Conservation (phyloP, 306 rosid genomes). For the Albizia julibrissin region DNA sequence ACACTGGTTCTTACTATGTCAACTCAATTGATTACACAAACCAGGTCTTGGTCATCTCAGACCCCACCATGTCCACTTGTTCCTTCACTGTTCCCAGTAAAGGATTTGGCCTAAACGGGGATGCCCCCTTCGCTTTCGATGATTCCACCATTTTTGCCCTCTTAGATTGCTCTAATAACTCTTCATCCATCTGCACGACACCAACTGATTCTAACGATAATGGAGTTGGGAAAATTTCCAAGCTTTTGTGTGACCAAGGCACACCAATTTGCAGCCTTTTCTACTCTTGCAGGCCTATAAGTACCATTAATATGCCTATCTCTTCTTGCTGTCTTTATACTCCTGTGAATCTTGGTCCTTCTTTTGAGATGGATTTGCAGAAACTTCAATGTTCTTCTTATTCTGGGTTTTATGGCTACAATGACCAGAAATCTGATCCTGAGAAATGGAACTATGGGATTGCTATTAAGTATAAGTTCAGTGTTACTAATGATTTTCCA, state of each 20-base stretch:
- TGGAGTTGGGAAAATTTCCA: constrained; percentile 36
- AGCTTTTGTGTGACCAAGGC: constrained; percentile 62
- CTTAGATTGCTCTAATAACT: not conserved
- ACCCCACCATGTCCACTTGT: constrained; percentile 16
- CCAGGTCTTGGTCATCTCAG: constrained; percentile 6
- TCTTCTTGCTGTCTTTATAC: constrained; percentile 81
- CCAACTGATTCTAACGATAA: constrained; percentile 14
- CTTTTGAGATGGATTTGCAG: constrained; percentile 80
- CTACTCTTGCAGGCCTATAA: constrained; percentile 69
- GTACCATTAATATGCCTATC: constrained; percentile 58
- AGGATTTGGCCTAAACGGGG: constrained; percentile 13
- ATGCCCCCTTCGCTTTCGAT: not conserved
- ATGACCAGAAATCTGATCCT: constrained; percentile 64
- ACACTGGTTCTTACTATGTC: constrained; percentile 7
- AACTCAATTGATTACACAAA: constrained; percentile 3
- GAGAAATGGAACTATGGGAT: constrained; percentile 87
- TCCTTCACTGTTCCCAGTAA: constrained; percentile 11
- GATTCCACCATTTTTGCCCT: constrained; percentile 13
- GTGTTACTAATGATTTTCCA: constrained; percentile 72
- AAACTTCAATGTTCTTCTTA: constrained; percentile 76
- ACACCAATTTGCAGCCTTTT: constrained; percentile 66
- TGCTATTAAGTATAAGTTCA: constrained; percentile 74
- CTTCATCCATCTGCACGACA: not conserved
- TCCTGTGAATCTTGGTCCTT: constrained; percentile 81
- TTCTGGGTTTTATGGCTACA: constrained; percentile 76